A percentile compares a stretch with the other conserved stretches of the same genome.
Conservation (phyloP, 371 early-diverging fungal species). For the Lichtheimia corymbifera region DNA sequence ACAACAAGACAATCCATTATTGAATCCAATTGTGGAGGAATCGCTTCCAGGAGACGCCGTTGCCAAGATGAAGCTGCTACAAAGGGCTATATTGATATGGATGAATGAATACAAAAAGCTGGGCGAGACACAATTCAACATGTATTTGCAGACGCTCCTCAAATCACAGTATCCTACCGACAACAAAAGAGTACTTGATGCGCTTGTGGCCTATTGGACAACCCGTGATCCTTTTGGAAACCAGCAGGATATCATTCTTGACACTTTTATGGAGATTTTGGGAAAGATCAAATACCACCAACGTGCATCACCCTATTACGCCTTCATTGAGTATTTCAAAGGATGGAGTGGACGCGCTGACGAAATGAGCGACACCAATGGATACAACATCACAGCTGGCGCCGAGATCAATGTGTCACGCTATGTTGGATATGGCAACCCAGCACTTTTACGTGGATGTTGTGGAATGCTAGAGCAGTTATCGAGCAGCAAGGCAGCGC, state of each 20-base stretch:
- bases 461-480: conserved; percentile 1
- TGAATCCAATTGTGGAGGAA: too few relatives aligned
- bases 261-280: conserved; percentile 18
- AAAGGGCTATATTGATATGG: conserved; percentile 19
- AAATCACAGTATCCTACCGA: conserved; percentile 30
- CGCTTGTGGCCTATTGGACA: conserved; percentile 37
- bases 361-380: not conserved
- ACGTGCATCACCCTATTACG: conserved; percentile 36
- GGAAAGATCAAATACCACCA: conserved; percentile 23
- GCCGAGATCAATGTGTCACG: conserved; percentile 29
- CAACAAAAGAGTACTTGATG: conserved; percentile 33
- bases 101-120: conserved; percentile 1
- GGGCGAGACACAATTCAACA: conserved; percentile 22
- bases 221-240: conserved; percentile 26
- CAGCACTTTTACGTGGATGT: conserved; percentile 16
- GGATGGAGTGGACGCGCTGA: not conserved
- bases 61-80: not conserved
- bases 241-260: conserved; percentile 22
- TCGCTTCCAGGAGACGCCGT: conserved; percentile 14
- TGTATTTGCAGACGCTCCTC: conserved; percentile 21
- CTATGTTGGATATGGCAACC: conserved; percentile 9
- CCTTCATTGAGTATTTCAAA: conserved; percentile 25
- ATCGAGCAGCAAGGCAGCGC: not conserved
- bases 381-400: conserved; percentile 26
- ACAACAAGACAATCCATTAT: too few relatives aligned